Evolutionary conservation across 805 yeast genomes (phyloP), one percentile per base, ranked within the genome.

Genomic region (Zygoascus flipseniorum): DNA sequence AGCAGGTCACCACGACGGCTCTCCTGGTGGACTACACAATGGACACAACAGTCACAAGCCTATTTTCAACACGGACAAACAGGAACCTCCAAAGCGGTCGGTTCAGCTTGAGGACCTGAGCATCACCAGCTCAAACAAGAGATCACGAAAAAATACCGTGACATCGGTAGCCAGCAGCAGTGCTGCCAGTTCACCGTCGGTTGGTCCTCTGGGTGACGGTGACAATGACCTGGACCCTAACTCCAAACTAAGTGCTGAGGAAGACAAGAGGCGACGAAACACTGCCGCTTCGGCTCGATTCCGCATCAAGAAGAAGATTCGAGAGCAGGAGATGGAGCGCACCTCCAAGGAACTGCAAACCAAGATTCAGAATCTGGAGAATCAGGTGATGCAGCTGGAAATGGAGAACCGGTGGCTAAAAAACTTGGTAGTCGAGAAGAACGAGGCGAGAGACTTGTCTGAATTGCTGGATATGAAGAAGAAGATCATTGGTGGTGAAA

Each of bases 201-300:
- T 39, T 26, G 52, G 50, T 5, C 26, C 20, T 11, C 14, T 20
- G 20, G 45, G 45, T 5, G 26, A 35, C 16, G 8, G 8, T 35
- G 41, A 46, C 9, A 19, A 31, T 31, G 31, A 13, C 53, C 8
- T 50, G 47, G 62, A 58, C 37, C 51, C 64, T 20, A 65, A 62
- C 16, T 67, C 61, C 54, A 67, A 60, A 16, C 18, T 49, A 14
- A 58, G 67, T 26, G 72, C 77, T 20, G 82, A 79, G 54, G 77
- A 76, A 46, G 93, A 86, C 63, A 92, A 88, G 70, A 78, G 96
- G 57, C 80, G 85, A 58, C 78, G 95, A 62, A 90, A 89, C 70
- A 89, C 97, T 0, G 96, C 93, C 1, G 98, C 99, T 1, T 82
- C 92, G 19, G 97, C 97, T 3, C 76, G 98, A 56, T 92, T 92